These are phyloP conservation scores for Fraxinus sp. DNA, from an alignment of 305 asterid species.

Conservation along the genomic window DNA sequence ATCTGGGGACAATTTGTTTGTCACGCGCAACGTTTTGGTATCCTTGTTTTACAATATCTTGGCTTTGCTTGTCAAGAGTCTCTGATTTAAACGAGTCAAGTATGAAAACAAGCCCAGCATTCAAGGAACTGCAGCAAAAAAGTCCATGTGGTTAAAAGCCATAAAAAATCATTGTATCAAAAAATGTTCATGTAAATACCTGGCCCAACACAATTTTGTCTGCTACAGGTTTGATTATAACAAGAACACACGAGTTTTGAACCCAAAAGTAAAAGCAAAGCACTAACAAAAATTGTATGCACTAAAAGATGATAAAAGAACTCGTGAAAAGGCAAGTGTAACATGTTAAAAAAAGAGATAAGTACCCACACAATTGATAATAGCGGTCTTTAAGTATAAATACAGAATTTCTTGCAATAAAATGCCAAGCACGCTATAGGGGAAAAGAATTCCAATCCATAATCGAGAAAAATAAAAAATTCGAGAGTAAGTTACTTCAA, in stretches of 20 bases:
- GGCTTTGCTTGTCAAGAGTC: neutral
- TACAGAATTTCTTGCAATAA: neutral
- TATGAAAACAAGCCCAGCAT: neutral
- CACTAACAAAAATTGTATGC: neutral
- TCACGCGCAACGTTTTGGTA: neutral
- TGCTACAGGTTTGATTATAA: neutral
- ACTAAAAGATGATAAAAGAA: neutral
- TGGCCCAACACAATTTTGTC: neutral
- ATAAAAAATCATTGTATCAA: neutral
- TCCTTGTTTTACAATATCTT: neutral
- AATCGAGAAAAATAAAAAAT: neutral
- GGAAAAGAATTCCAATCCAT: neutral
- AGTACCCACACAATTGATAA: neutral
- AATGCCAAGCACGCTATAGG: neutral
- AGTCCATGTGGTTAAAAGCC: neutral
- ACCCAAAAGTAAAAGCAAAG: neutral
- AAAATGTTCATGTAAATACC: neutral
- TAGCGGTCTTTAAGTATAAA: neutral
- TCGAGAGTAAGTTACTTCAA: neutral
- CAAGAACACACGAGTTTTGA: neutral
- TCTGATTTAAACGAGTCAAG: neutral
- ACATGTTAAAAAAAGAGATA: neutral
- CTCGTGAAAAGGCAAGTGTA: neutral
- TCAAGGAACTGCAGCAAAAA: neutral
- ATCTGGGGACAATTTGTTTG: neutral